Base-by-base conservation (phyloP, 2,329 filamentous ascomycete genomes). In the Colletotrichum falcatum region DNA sequence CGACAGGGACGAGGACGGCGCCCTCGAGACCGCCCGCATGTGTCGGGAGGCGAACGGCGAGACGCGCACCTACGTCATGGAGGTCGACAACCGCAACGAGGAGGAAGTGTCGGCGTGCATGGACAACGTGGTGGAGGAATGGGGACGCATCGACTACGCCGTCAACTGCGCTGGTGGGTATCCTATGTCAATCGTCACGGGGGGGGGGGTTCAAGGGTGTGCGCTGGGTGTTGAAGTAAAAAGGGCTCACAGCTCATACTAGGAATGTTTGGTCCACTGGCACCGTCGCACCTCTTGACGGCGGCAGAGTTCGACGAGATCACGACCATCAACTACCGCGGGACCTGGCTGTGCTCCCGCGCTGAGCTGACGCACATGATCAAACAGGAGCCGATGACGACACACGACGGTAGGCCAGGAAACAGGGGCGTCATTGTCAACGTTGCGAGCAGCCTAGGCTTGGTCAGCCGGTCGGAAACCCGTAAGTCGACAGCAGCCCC, bases 81-180 rank as follows among this genome's bases (percentile, higher is more conserved):
- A 73, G 16, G 78, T 79, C 1, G 82, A 86, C 73, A 78, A 82
- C 35, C 73, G 79, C 5, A 72, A 78, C 18, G 79, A 81, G 35
- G 73, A 75, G 1, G 75, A 81, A 5, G 76, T 85, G 11, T 70
- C 79, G 5, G 62, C 62, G 4, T 76, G 81, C 12, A 75, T 85
- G 61, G 75, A 77, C 5, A 73, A 60, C 5, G 75, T 78, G 3
- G 77, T 82, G 5, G 69, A 74, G 1, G 72, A 75, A 18, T 83
- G 82, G 64, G 80, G 80, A 0, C 76, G 83, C 5, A 78, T 86
- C 20, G 83, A 86, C 75, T 86, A 86, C 74, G 81, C 81, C 23
- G 79, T 83, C 44, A 85, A 86, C 74, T 81, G 78, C 67, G 84
- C 83, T 30, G 83, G 80, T 80, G 58, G 44, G 70, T 71, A 14